Conservation (phyloP, 495 filamentous ascomycete genomes). For the Neurospora sp. region DNA sequence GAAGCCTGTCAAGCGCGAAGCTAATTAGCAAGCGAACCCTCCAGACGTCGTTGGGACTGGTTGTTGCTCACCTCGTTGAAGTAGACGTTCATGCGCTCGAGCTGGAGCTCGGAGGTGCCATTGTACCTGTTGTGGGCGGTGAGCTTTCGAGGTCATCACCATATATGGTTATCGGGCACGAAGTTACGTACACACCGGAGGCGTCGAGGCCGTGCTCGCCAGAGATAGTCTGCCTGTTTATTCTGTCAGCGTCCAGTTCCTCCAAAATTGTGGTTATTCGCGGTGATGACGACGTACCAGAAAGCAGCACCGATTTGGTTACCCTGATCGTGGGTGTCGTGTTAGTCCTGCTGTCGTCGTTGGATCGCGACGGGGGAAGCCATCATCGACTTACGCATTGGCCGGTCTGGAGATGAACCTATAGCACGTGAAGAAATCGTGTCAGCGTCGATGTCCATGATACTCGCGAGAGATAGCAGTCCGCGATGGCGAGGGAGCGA, state of each 20-base stretch:
- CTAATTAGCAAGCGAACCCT: neutral
- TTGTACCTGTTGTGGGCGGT: constrained; percentile 63
- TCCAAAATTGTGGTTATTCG: neutral
- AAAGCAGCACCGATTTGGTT: constrained; percentile 99
- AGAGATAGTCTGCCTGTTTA: constrained; percentile 71
- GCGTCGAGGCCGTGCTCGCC: constrained; percentile 98
- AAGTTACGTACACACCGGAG: constrained; percentile 53
- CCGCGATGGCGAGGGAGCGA: neutral
- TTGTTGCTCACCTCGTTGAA: constrained; percentile 83
- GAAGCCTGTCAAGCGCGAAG: constrained; percentile 51
- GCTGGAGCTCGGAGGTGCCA: constrained; percentile 94
- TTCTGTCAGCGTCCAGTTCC: constrained; percentile 9
- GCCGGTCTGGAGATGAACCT: constrained; percentile 99
- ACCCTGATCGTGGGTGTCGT: constrained; percentile 50
- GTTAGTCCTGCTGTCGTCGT: constrained; percentile 9
- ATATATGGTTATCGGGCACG: neutral
- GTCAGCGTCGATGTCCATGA: constrained; percentile 23
- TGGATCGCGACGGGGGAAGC: constrained; percentile 11
- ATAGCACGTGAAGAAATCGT: constrained; percentile 20
- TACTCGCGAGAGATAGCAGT: neutral
- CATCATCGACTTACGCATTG: constrained; percentile 75
- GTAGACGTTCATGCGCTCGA: constrained; percentile 99
- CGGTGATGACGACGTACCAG: constrained; percentile 46
- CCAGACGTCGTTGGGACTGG: neutral
- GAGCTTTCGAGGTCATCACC: constrained; percentile 12